Evolutionary conservation across 192 early-diverging fungal species (phyloP).

Genomic region (Rhizophagus prolifer): DNA sequence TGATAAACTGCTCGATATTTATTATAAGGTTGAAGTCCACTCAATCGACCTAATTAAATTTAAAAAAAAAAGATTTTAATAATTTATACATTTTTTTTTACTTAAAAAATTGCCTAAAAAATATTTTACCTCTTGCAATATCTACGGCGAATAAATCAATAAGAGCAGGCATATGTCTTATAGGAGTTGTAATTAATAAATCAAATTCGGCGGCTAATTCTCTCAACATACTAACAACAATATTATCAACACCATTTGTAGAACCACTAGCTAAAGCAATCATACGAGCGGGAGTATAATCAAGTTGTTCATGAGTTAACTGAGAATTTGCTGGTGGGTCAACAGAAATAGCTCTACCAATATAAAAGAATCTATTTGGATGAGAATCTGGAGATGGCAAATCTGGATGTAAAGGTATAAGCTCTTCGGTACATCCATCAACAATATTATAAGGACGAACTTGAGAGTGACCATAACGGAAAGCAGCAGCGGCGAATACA

Average conservation of each 20-base stretch:
- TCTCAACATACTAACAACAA: conserved; percentile 14
- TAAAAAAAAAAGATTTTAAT: background rate
- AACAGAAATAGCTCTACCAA: conserved; percentile 3
- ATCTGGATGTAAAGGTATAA: background rate
- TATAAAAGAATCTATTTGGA: conserved; percentile 15
- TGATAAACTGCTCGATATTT: background rate
- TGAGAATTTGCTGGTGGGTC: too few relatives aligned
- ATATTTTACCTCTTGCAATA: background rate
- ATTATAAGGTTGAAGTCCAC: conserved; percentile 7
- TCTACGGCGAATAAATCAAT: conserved; percentile 8
- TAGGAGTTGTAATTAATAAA: conserved; percentile 1
- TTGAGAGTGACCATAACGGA: conserved; percentile 14
- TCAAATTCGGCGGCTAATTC: conserved; percentile 3
- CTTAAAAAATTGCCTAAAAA: too few relatives aligned
- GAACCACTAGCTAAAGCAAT: background rate
- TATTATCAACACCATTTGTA: conserved; percentile 12
- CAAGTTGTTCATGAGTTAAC: background rate
- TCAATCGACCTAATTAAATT: background rate
- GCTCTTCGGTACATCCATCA: conserved; percentile 9
- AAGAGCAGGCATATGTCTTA: conserved; percentile 1
- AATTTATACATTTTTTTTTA: too few relatives aligned
- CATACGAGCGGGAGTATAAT: conserved; percentile 14
- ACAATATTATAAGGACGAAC: conserved; percentile 11
- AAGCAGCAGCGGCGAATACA: background rate
- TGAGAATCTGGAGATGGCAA: background rate